Evolutionary conservation across 2,329 filamentous ascomycete species (phyloP), one percentile per base, ranked within the genome.

Genomic region (Fusarium torreyae): DNA sequence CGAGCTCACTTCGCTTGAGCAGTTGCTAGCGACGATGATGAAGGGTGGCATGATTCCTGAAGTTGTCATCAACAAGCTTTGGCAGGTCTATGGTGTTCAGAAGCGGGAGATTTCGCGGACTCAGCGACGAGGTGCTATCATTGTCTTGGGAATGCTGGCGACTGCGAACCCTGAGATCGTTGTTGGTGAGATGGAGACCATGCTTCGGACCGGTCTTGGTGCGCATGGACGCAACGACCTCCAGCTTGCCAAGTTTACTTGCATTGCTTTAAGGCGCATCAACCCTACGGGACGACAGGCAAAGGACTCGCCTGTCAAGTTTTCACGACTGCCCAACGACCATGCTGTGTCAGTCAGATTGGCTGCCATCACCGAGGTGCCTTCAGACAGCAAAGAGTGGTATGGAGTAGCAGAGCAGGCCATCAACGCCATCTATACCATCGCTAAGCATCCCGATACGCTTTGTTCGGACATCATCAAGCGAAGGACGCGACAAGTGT

Each of bases 1-100:
- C 1, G 96, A 99, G 78, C 84, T 99, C 56, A 99, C 96, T 0
- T 98, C 94, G 46, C 85, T 99, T 10, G 96, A 99, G 80, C 96
- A 99, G 80, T 85, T 99, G 5, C 85, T 99, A 8, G 94, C 93
- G 66, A 98, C 94, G 1, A 99, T 99, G 96, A 97, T 98, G 93
- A 97, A 94, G 81, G 91, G 91, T 38, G 93, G 94, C 15, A 88
- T 94, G 78, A 91, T 99, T 66, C 91, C 93, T 3, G 94, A 97
- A 20, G 84, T 92, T 2, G 95, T 99, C 50, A 87, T 98, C 49
- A 87, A 92, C 53, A 99, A 98, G 82, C 84, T 99, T 7, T 99
- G 97, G 96, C 94, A 97, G 76, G 94, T 99, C 5, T 99, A 99
- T 76, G 94, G 95, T 39, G 91, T 98, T 44, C 94, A 97, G 76